Evolutionary conservation across 345 rosid species (phyloP), one percentile per base, ranked within the genome.

Genomic region (Citropsis articulata): DNA sequence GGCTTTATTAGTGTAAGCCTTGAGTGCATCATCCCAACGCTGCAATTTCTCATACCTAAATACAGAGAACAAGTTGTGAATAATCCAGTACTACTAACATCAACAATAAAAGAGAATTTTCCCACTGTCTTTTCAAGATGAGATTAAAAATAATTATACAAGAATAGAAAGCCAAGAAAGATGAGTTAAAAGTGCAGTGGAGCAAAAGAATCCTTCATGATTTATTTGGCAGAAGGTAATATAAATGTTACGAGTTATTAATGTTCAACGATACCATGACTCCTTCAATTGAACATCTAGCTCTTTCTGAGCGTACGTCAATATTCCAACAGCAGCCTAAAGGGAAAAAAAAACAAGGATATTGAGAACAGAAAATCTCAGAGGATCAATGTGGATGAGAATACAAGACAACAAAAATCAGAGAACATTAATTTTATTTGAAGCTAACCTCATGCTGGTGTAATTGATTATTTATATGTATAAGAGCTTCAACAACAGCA

Each of bases 11-110:
- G 96, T 91, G 81, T 96, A 96, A 76, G 99, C 99, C 88, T 90
- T 92, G 74, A 96, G 94, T 77, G 99, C 99, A 84, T 94, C 99
- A 81, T 96, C 97, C 99, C 99, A 96, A 69, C 97, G 87, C 83
- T 96, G 99, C 91, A 96, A 87, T 84, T 96, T 96, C 88, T 96
- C 99, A 87, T 94, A 96, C 99, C 99, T 96, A 76, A 69, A 82
- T 35, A 84, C 71, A 33, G 55, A 50, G 14, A 80, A 31, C 33
- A 62, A 66, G 13, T 24, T 4, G n/a, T 42, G 42, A 59, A 61
- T 50, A 64, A 40, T 53, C 24, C 33, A 50, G 10, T 13, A 16
- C 30, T 33, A n/a, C 28, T 31, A 30, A 56, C 19, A 60, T 69
- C 10, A 19, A 45, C 27, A 63, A 2, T 19, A 35, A 57, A 33